Conservation (phyloP, 2,329 filamentous ascomycete genomes). For the Arthrobotrys conoides region DNA sequence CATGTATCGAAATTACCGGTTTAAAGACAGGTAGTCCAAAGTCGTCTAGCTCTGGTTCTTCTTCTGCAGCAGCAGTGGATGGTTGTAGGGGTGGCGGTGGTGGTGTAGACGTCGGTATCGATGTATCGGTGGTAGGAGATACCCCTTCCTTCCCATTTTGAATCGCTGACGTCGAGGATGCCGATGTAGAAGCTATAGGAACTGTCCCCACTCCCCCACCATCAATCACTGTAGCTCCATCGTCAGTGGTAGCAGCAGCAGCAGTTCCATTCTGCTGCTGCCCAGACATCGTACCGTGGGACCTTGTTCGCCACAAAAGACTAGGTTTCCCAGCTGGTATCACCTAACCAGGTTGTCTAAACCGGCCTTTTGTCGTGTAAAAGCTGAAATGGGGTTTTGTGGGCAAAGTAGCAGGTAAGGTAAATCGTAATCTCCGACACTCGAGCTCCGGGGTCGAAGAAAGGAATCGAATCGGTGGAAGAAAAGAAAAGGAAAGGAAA, state of each 20-base stretch:
- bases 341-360: neutral
- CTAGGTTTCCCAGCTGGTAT: neutral
- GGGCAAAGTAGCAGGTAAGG: neutral
- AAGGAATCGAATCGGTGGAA: neutral
- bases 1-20: slow-evolving; percentile 34
- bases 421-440: slow-evolving; percentile 4
- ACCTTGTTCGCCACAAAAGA: neutral
- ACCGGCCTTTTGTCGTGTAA: neutral
- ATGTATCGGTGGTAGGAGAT: slow-evolving; percentile 62
- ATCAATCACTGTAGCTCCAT: neutral
- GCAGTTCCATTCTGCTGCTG: slow-evolving; percentile 30
- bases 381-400: neutral
- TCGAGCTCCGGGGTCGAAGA: neutral
- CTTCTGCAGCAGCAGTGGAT: neutral
- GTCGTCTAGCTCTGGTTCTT: slow-evolving; percentile 50
- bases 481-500: neutral
- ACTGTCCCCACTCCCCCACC: slow-evolving; percentile 9
- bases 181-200: slow-evolving; percentile 43
- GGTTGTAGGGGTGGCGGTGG: slow-evolving; percentile 48
- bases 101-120: slow-evolving; percentile 64
- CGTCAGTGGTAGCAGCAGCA: slow-evolving; percentile 10
- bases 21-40: slow-evolving; percentile 58
- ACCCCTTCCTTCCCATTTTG: slow-evolving; percentile 1
- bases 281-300: slow-evolving; percentile 40
- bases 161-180: neutral